These are phyloP conservation scores for Amphibolis antarctica DNA, from an alignment of 106 monocot species.

Conservation along the genomic window DNA sequence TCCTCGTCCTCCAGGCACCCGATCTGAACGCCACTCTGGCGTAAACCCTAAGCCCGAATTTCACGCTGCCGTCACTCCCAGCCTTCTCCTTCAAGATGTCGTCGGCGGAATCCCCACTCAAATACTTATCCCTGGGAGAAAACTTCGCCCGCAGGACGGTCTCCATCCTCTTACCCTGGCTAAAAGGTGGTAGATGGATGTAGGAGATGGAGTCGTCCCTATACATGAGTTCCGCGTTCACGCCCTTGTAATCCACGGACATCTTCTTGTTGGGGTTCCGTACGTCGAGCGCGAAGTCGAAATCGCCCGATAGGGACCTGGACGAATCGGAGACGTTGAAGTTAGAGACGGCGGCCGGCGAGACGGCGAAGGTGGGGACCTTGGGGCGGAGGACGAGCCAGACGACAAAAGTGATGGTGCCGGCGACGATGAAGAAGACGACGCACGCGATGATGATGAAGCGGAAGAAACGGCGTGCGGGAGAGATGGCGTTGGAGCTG, in stretches of 20 bases:
- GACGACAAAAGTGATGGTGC: slow-evolving; percentile 23
- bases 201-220: slow-evolving; percentile 3
- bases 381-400: slow-evolving; percentile 46
- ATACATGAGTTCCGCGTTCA: slow-evolving; percentile 21
- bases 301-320: slow-evolving; percentile 6
- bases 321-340: slow-evolving; percentile 19
- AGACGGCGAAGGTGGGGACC: slow-evolving; percentile 24
- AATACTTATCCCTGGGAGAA: slow-evolving; percentile 19
- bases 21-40: not conserved
- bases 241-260: slow-evolving; percentile 25
- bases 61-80: slow-evolving; percentile 8
- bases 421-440: slow-evolving; percentile 24
- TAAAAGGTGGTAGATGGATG: slow-evolving; percentile 33
- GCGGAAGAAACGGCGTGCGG: slow-evolving; percentile 15
- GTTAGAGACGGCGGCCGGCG: slow-evolving; percentile 22
- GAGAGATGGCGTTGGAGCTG: not conserved
- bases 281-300: slow-evolving; percentile 21
- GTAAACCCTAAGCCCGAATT: not conserved
- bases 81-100: slow-evolving; percentile 13
- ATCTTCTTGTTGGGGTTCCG: slow-evolving; percentile 54
- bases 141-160: slow-evolving; percentile 19
- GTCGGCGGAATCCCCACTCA: slow-evolving; percentile 11
- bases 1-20: slow-evolving; percentile 15
- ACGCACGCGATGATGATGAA: slow-evolving; percentile 21
- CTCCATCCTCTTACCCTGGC: slow-evolving; percentile 21